Conservation (phyloP, 139 green algal genomes). For the Chlorella sp. region DNA sequence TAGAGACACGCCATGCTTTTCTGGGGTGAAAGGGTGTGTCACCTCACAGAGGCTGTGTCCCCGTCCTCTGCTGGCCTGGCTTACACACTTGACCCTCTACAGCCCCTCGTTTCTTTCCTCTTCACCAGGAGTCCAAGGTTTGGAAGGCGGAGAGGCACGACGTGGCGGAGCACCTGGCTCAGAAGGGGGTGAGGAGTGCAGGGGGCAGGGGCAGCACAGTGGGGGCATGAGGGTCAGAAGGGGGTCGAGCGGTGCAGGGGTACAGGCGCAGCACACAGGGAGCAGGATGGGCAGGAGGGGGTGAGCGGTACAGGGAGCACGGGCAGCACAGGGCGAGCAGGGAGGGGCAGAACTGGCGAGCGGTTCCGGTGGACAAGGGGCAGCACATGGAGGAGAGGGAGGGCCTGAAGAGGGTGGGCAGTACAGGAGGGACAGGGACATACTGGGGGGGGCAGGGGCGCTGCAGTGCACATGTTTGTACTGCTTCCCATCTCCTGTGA, state of each 20-base stretch:
- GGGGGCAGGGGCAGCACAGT: background rate
- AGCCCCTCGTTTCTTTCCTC: background rate
- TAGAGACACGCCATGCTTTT: background rate
- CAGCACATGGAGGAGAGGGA: constrained; percentile 42
- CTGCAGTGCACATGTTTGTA: background rate
- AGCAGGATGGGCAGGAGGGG: no score
- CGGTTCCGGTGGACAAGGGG: no score
- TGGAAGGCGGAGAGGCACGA: constrained; percentile 52
- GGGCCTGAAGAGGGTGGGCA: constrained; percentile 9
- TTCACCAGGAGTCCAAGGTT: constrained; percentile 31
- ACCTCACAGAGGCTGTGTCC: no score
- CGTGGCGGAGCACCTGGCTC: constrained; percentile 38
- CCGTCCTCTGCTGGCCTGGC: no score
- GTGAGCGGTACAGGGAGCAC: no score
- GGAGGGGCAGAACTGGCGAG: no score
- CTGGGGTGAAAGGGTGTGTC: no score
- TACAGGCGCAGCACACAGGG: no score
- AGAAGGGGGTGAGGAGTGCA: constrained; percentile 15
- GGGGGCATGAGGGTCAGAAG: background rate
- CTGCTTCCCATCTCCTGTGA: no score
- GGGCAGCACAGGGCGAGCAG: no score
- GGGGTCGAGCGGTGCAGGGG: no score
- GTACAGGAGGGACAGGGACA: background rate
- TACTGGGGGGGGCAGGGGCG: background rate
- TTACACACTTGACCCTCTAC: background rate